A percentile compares a stretch with the other conserved stretches of the same genome.
Conservation (phyloP, 495 filamentous ascomycete species). For the Neurospora sp. region DNA sequence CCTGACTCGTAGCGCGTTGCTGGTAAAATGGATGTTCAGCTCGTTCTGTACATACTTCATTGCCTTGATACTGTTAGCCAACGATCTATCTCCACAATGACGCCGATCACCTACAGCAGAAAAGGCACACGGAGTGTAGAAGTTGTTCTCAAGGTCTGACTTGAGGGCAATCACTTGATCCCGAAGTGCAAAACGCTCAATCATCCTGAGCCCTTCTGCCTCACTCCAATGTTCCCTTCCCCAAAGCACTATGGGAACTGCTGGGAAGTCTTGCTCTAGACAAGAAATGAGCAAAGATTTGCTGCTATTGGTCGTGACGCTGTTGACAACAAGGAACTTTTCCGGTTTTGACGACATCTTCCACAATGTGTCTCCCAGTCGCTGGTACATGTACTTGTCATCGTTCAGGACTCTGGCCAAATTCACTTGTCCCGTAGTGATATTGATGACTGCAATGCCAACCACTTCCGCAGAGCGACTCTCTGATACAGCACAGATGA, state of each 20-base stretch:
- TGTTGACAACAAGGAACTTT: constrained; percentile 29
- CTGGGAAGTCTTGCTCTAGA: constrained; percentile 58
- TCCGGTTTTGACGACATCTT: constrained; percentile 44
- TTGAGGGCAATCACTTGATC: constrained; percentile 73
- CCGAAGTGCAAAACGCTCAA: constrained; percentile 65
- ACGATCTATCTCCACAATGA: background rate
- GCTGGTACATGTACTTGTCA: constrained; percentile 66
- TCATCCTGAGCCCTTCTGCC: constrained; percentile 62
- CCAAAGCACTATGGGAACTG: constrained; percentile 47
- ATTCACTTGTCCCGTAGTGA: constrained; percentile 62
- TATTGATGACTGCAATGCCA: constrained; percentile 80
- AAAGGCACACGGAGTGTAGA: constrained; percentile 83
- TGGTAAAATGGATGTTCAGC: constrained; percentile 49
- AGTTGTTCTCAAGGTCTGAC: constrained; percentile 69
- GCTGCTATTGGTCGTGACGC: constrained; percentile 50
- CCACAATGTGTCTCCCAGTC: constrained; percentile 46
- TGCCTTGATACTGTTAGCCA: constrained; percentile 37
- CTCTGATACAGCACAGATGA: constrained; percentile 88
- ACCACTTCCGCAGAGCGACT: constrained; percentile 70
- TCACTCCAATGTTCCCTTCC: constrained; percentile 90
- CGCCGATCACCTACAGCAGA: constrained; percentile 56
- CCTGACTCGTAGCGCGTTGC: constrained; percentile 72
- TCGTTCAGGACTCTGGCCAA: constrained; percentile 58
- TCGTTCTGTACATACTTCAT: constrained; percentile 72
- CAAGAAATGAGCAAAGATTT: constrained; percentile 56